Conservation (phyloP, 352 stramenopile species). For the Phytophthora sansomeana region DNA sequence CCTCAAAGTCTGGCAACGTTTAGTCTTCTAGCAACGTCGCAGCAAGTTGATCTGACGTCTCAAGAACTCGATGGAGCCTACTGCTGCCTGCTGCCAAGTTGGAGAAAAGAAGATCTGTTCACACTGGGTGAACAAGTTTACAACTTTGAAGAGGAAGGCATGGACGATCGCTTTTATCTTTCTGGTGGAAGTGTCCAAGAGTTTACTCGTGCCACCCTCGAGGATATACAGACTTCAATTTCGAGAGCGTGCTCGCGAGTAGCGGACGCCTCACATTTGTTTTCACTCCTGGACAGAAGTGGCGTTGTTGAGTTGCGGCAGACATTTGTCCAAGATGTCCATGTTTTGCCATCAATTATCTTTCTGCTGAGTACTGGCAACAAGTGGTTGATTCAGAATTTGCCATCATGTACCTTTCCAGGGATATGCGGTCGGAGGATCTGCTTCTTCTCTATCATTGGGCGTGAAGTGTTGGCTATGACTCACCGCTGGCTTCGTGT, state of each 20-base stretch:
- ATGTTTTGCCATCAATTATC: constrained; percentile 1
- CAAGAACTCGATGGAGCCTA: constrained; percentile 13
- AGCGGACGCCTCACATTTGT: constrained; percentile 8
- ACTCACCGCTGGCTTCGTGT: constrained; percentile 15
- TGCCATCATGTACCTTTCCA: constrained; percentile 10
- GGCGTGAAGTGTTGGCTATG: constrained; percentile 4
- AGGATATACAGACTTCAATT: constrained; percentile 1
- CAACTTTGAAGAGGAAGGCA: constrained; percentile 12
- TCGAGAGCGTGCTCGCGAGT: neutral
- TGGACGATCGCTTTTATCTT: constrained; percentile 16
- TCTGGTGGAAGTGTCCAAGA: constrained; percentile 18
- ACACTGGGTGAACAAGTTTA: neutral
- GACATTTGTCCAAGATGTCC: constrained; percentile 14
- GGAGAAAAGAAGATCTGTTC: constrained; percentile 10
- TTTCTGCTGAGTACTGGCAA: constrained; percentile 5
- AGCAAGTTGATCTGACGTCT: too few species aligned
- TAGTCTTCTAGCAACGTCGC: too few species aligned
- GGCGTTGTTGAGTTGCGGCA: constrained; percentile 20
- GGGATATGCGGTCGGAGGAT: neutral
- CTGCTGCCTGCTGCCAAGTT: constrained; percentile 16
- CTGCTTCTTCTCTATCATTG: constrained; percentile 8
- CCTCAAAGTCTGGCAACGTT: too few species aligned
- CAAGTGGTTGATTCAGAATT: constrained; percentile 25
- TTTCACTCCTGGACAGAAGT: neutral
- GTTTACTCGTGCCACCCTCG: constrained; percentile 9